Conservation (phyloP, 805 yeast species). For the Candida multigemmis region DNA sequence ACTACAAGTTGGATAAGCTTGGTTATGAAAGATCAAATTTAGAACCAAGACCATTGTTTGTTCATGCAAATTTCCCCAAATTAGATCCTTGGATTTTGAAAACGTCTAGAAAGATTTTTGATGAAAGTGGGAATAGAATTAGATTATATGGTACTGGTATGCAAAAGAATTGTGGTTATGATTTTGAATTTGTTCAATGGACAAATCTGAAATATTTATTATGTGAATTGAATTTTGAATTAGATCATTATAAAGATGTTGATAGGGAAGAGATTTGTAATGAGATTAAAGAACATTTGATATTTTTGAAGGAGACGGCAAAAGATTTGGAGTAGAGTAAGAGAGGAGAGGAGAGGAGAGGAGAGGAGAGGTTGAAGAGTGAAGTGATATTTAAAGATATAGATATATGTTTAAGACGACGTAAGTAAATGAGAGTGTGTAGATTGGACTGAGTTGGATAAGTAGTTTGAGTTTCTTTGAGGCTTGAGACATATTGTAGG, state of each 20-base stretch:
- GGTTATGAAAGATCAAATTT: slow-evolving; percentile 5
- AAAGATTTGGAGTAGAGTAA: too few species aligned
- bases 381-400: too few species aligned
- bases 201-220: slow-evolving; percentile 43
- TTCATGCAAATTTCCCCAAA: slow-evolving; percentile 63
- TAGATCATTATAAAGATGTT: slow-evolving; percentile 35
- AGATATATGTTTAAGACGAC: too few species aligned
- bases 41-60: slow-evolving; percentile 33
- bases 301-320: slow-evolving; percentile 23
- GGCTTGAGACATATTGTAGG: too few species aligned
- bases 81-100: slow-evolving; percentile 51
- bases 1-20: slow-evolving; percentile 23
- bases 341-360: too few species aligned
- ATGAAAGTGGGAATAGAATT: slow-evolving; percentile 37
- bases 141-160: slow-evolving; percentile 53
- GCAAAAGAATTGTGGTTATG: slow-evolving; percentile 42
- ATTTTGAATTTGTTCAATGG: slow-evolving; percentile 55
- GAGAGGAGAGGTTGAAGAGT: too few species aligned
- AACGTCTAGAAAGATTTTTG: slow-evolving; percentile 29
- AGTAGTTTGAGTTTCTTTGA: too few species aligned
- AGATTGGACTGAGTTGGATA: too few species aligned
- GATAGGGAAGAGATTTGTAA: slow-evolving; percentile 35
- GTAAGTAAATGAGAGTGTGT: too few species aligned
- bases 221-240: slow-evolving; percentile 40
- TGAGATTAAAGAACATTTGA: slow-evolving; percentile 40